Evolutionary conservation across 2,329 filamentous ascomycete genomes (phyloP).

Genomic region (Aspergillus terreus): DNA sequence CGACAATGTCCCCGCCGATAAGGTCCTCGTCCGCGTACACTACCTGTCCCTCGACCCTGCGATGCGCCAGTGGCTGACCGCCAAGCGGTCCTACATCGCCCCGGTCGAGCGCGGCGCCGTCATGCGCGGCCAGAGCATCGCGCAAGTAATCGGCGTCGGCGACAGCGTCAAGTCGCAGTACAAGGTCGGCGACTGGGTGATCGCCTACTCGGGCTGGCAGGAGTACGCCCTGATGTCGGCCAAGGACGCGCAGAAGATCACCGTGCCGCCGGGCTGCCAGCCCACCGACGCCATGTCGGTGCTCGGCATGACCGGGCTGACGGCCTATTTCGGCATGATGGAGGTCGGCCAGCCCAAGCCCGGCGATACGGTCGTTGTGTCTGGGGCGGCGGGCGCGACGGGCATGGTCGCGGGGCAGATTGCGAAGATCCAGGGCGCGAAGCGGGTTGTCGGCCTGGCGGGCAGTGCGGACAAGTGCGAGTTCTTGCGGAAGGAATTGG

Average conservation of each 20-base stretch:
- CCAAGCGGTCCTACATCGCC: constrained; percentile 60
- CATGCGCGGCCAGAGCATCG: constrained; percentile 64
- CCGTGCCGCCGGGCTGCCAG: constrained; percentile 44
- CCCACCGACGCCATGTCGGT: constrained; percentile 61
- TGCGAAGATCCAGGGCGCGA: constrained; percentile 66
- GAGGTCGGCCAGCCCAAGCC: constrained; percentile 64
- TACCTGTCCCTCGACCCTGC: constrained; percentile 71
- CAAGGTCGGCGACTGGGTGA: constrained; percentile 46
- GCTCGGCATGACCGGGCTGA: constrained; percentile 65
- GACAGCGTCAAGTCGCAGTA: constrained; percentile 33
- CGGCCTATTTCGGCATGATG: constrained; percentile 71
- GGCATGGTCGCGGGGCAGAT: constrained; percentile 75
- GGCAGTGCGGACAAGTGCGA: constrained; percentile 64
- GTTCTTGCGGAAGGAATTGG: constrained; percentile 62
- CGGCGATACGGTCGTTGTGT: constrained; percentile 73
- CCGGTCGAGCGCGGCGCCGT: constrained; percentile 64
- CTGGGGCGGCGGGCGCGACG: constrained; percentile 73
- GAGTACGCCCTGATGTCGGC: constrained; percentile 60
- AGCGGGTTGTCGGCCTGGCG: constrained; percentile 61
- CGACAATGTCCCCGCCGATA: constrained; percentile 43
- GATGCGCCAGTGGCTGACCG: constrained; percentile 69
- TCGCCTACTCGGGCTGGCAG: constrained; percentile 59
- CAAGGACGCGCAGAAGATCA: constrained; percentile 45
- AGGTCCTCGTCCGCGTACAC: constrained; percentile 58
- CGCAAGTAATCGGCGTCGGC: constrained; percentile 57